A percentile compares a stretch with the other conserved stretches of the same genome.
phyloP scores from a whole-genome alignment of 768 basidiomycete species.

The Phanerochaete carnosa region DNA sequence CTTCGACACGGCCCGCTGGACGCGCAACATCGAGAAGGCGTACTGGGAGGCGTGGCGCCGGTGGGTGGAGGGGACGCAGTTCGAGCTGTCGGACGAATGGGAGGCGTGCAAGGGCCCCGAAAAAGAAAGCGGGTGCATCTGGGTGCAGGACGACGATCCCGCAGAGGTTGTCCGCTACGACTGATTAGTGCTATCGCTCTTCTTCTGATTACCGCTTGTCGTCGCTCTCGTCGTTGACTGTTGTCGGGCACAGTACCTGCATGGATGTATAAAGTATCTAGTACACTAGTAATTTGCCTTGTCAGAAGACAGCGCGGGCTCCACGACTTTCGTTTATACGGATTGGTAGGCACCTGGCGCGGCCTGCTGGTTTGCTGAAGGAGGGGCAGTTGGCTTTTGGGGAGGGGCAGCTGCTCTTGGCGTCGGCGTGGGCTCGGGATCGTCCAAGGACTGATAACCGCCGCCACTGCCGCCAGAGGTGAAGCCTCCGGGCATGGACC shows the following conservation, averaged over 20 bases:
- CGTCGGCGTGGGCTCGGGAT: slow-evolving; percentile 18
- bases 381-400: slow-evolving; percentile 21
- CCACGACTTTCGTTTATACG: slow-evolving; percentile 19
- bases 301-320: neutral
- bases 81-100: slow-evolving; percentile 34
- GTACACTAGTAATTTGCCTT: neutral
- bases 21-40: slow-evolving; percentile 44
- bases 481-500: slow-evolving; percentile 44
- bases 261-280: neutral
- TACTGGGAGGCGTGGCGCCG: slow-evolving; percentile 41
- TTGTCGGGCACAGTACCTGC: neutral
- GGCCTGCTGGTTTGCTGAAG: slow-evolving; percentile 2
- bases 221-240: neutral
- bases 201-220: neutral
- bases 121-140: slow-evolving; percentile 27
- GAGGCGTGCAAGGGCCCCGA: slow-evolving; percentile 31
- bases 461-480: slow-evolving; percentile 24
- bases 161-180: slow-evolving; percentile 17
- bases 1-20: slow-evolving; percentile 49
- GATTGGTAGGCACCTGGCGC: slow-evolving; percentile 32
- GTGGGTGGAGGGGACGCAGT: slow-evolving; percentile 42
- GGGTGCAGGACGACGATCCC: slow-evolving; percentile 25
- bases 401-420: slow-evolving; percentile 23
- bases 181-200: neutral
- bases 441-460: slow-evolving; percentile 36